phyloP scores from a whole-genome alignment of 768 basidiomycete species.

The Leucosporidium yakuticum region DNA sequence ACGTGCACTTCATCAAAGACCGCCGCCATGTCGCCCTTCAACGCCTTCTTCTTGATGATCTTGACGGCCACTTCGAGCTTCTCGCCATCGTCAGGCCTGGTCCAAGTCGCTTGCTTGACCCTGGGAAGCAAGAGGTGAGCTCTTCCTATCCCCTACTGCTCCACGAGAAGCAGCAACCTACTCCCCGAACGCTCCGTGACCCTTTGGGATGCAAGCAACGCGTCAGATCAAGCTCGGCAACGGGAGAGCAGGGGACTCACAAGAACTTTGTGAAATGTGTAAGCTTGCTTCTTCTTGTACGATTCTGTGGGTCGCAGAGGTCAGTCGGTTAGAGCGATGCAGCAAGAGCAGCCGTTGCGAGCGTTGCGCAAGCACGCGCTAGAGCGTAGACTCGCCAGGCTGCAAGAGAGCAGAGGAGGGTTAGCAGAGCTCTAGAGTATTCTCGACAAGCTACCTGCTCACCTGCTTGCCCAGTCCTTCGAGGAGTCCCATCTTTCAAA shows the following conservation, averaged over 20 bases:
- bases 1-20: slow-evolving; percentile 94
- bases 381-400: no score
- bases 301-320: slow-evolving; percentile 43
- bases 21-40: slow-evolving; percentile 53
- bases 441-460: not conserved
- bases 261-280: slow-evolving; percentile 36
- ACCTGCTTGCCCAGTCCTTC: slow-evolving; percentile 1
- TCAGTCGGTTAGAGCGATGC: not conserved
- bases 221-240: no score
- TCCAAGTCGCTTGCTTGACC: slow-evolving; percentile 62
- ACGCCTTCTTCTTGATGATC: slow-evolving; percentile 82
- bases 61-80: slow-evolving; percentile 49
- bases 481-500: slow-evolving; percentile 1
- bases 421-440: no score
- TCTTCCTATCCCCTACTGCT: not conserved
- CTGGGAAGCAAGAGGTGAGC: not conserved
- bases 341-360: no score
- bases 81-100: slow-evolving; percentile 39
- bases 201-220: no score
- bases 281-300: slow-evolving; percentile 72
- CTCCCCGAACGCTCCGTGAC: no score
- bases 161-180: no score
- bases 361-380: no score
- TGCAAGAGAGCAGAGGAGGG: no score
- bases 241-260: slow-evolving; percentile 23